Percentiles rank a stretch among this genome's conserved stretches.
phyloP scores from a whole-genome alignment of 2,329 filamentous ascomycete genomes.

The Penicillium sp. region DNA sequence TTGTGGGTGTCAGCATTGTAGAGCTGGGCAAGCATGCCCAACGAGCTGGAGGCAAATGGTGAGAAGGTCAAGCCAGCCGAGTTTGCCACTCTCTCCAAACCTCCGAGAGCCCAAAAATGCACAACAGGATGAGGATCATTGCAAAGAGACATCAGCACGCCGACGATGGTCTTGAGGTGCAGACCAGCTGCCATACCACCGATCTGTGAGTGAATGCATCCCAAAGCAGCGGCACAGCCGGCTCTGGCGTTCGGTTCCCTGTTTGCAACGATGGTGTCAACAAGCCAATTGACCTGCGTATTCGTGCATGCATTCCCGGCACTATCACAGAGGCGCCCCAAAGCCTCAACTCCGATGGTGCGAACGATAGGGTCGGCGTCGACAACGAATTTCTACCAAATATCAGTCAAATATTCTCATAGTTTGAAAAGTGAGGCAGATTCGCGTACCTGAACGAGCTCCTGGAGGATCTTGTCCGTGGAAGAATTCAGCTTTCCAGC shows the following conservation, averaged over 20 bases:
- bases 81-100: slow-evolving; percentile 82
- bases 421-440: neutral
- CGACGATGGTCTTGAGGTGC: slow-evolving; percentile 95
- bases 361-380: slow-evolving; percentile 86
- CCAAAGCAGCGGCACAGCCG: slow-evolving; percentile 91
- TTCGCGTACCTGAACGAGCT: slow-evolving; percentile 74
- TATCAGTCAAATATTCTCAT: neutral
- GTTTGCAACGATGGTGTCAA: slow-evolving; percentile 93
- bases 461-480: slow-evolving; percentile 74
- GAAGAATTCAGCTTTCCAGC: slow-evolving; percentile 75
- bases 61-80: slow-evolving; percentile 93
- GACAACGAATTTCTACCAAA: slow-evolving; percentile 69
- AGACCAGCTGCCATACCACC: slow-evolving; percentile 97
- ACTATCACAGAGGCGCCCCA: slow-evolving; percentile 82
- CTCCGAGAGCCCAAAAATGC: slow-evolving; percentile 95
- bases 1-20: slow-evolving; percentile 94
- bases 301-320: slow-evolving; percentile 91
- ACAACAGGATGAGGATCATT: slow-evolving; percentile 95
- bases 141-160: slow-evolving; percentile 95
- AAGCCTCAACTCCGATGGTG: slow-evolving; percentile 79
- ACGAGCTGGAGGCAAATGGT: slow-evolving; percentile 83
- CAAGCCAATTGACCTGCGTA: slow-evolving; percentile 84
- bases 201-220: slow-evolving; percentile 91
- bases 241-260: slow-evolving; percentile 91
- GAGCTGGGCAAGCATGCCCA: slow-evolving; percentile 92